Conservation (phyloP, 257 asterid genomes). For the Cynanchum wilfordii region DNA sequence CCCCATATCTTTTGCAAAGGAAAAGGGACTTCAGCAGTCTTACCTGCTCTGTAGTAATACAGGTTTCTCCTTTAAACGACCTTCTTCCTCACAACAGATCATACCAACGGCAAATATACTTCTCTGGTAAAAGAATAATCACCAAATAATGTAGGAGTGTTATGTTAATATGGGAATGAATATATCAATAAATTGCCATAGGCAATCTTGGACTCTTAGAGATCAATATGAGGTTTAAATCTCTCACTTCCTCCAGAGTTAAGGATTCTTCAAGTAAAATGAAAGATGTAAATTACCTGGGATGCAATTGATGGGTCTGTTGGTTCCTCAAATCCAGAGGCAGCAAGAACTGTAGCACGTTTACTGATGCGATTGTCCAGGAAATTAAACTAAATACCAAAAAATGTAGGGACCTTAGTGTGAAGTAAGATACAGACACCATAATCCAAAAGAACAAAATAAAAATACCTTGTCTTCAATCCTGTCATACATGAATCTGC, state of each 20-base stretch:
- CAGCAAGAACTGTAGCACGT: conserved; percentile 44
- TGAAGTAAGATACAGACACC: conserved; percentile 14
- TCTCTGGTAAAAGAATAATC: conserved; percentile 43
- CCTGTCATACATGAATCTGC: conserved; percentile 95
- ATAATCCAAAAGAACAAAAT: conserved; percentile 11
- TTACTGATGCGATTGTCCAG: conserved; percentile 63
- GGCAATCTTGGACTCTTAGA: not conserved
- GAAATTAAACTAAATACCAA: conserved; percentile 59
- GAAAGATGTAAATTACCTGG: no score
- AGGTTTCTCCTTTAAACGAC: conserved; percentile 92
- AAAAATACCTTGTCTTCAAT: conserved; percentile 78
- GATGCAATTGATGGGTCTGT: conserved; percentile 90
- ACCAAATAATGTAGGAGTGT: conserved; percentile 16
- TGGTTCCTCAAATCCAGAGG: conserved; percentile 72
- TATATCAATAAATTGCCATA: conserved; percentile 6
- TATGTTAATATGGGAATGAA: conserved; percentile 12
- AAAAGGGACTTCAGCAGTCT: not conserved
- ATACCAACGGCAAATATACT: conserved; percentile 89
- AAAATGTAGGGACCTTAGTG: conserved; percentile 20
- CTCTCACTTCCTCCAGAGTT: not conserved
- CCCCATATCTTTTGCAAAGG: not conserved
- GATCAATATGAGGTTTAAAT: not conserved
- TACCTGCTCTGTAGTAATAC: conserved; percentile 92
- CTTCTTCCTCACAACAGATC: conserved; percentile 98
- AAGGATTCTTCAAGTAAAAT: no score